Conservation (phyloP, 495 filamentous ascomycete species). For the Echria macrotheca region DNA sequence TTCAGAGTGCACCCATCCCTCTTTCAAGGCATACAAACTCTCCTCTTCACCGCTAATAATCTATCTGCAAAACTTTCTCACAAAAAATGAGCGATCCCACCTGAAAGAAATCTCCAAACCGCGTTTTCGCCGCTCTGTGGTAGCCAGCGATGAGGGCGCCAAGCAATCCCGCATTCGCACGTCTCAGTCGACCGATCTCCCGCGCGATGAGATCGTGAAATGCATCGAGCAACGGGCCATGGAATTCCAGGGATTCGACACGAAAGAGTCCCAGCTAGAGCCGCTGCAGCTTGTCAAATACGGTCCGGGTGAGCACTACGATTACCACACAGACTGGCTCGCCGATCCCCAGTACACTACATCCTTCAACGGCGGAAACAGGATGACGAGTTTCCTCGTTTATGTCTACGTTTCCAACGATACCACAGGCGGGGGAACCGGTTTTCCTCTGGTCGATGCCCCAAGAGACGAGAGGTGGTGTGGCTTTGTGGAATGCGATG, state of each 20-base stretch:
- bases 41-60: constrained; percentile 48
- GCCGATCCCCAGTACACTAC: constrained; percentile 31
- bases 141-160: constrained; percentile 27
- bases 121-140: constrained; percentile 30
- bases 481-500: constrained; percentile 52
- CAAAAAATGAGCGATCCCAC: constrained; percentile 29
- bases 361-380: constrained; percentile 36
- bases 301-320: constrained; percentile 38
- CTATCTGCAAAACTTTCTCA: constrained; percentile 44
- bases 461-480: constrained; percentile 47
- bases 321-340: constrained; percentile 50
- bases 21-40: constrained; percentile 41
- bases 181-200: constrained; percentile 34
- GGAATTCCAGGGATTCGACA: constrained; percentile 56
- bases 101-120: constrained; percentile 33
- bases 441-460: constrained; percentile 41
- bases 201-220: constrained; percentile 49
- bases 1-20: constrained; percentile 24
- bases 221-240: constrained; percentile 63
- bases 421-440: constrained; percentile 47
- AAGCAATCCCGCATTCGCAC: constrained; percentile 29
- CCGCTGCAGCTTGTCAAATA: constrained; percentile 47
- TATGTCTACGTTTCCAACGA: constrained; percentile 42
- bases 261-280: constrained; percentile 38
- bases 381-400: constrained; percentile 47